Conservation (phyloP, 73 alveolate species). For the Paraurostyla sp. region DNA sequence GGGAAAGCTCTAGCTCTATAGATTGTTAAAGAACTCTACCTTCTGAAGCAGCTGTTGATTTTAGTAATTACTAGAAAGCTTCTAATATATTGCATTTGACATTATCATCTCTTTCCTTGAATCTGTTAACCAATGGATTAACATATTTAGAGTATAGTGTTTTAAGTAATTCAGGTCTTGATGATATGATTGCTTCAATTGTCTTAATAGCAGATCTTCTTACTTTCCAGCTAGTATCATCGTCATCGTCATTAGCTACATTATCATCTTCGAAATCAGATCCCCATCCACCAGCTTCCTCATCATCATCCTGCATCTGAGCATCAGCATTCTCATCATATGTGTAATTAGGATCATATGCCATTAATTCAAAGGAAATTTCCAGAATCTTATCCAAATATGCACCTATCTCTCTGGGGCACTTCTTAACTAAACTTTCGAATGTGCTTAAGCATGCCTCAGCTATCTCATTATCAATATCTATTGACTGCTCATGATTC, state of each 20-base stretch:
- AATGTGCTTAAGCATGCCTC: constrained; percentile 84
- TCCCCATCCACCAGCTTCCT: constrained; percentile 83
- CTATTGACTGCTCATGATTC: constrained; percentile 65
- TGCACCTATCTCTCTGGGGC: constrained; percentile 81
- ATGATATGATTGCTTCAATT: constrained; percentile 72
- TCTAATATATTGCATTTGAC: constrained; percentile 77
- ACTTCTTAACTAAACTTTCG: constrained; percentile 79
- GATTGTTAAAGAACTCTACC: neutral
- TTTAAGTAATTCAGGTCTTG: constrained; percentile 78
- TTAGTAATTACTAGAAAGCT: constrained; percentile 75
- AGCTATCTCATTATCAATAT: constrained; percentile 80
- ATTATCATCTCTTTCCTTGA: constrained; percentile 85
- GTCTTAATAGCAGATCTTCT: constrained; percentile 84
- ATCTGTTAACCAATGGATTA: constrained; percentile 63
- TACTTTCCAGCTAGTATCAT: constrained; percentile 88
- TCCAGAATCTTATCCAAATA: constrained; percentile 73
- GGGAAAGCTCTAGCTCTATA: constrained; percentile 25
- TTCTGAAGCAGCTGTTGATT: constrained; percentile 66
- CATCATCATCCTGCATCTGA: constrained; percentile 77
- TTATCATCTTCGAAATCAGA: constrained; percentile 73
- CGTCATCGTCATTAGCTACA: constrained; percentile 83
- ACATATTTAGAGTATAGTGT: constrained; percentile 59
- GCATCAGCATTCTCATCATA: constrained; percentile 73
- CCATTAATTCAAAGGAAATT: constrained; percentile 54
- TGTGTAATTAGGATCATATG: constrained; percentile 86